A percentile compares a stretch with the other conserved stretches of the same genome.
phyloP scores from a whole-genome alignment of 2,329 filamentous ascomycete species.

The Aspergillus puulaauensis region DNA sequence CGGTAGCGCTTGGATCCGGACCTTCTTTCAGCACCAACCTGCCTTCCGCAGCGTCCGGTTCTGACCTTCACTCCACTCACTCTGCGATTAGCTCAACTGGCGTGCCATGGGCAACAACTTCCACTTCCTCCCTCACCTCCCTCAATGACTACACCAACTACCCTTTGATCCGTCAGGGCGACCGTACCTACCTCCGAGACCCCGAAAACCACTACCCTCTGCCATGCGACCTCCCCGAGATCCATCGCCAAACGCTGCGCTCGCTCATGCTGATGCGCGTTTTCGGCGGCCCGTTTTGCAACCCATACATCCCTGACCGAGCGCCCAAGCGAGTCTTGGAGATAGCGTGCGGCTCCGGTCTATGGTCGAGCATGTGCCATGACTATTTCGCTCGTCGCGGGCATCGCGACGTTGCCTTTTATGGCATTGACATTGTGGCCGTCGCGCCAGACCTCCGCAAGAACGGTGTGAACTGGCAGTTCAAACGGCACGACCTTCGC shows the following conservation, averaged over 20 bases:
- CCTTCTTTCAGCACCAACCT: conserved; percentile 23
- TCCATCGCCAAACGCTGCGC: conserved; percentile 82
- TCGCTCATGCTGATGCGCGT: conserved; percentile 79
- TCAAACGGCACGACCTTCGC: conserved; percentile 83
- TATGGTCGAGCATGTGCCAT: conserved; percentile 88
- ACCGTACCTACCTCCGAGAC: conserved; percentile 80
- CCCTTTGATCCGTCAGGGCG: conserved; percentile 71
- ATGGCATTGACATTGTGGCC: conserved; percentile 77
- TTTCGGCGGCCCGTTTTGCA: conserved; percentile 77
- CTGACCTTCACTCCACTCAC: conserved; percentile 35
- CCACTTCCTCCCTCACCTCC: conserved; percentile 37
- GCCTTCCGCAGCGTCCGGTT: conserved; percentile 29
- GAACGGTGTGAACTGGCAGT: conserved; percentile 81
- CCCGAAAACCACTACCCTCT: conserved; percentile 73
- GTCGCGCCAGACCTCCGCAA: conserved; percentile 64
- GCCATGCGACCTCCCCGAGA: conserved; percentile 80
- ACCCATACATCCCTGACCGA: conserved; percentile 62
- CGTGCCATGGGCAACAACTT: conserved; percentile 29
- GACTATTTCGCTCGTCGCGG: conserved; percentile 71
- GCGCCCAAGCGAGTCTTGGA: conserved; percentile 79
- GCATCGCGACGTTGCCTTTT: conserved; percentile 70
- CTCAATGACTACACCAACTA: conserved; percentile 43
- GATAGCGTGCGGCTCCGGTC: conserved; percentile 80
- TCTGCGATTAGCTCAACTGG: conserved; percentile 33
- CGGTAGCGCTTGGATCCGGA: conserved; percentile 21